Base-by-base conservation (phyloP, 2,329 filamentous ascomycete genomes). In the Alternaria infectoria region DNA sequence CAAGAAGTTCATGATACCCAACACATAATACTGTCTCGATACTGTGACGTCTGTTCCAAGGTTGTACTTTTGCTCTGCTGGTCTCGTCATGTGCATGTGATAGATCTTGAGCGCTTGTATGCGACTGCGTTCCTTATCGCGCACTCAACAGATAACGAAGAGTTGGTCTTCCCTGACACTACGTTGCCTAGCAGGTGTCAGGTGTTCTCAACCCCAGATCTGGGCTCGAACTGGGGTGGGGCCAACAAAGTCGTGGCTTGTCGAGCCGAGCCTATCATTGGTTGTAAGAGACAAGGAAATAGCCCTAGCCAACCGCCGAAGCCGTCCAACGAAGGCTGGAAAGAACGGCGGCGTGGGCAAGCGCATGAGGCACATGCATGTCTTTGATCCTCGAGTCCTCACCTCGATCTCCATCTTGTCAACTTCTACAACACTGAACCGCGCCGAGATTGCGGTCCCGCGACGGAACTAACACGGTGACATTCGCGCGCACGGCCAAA, bases 1-100 rank as follows among this genome's bases (percentile, higher is more conserved):
- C 64, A 60, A 67, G 64, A 69, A 70, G 69, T 73, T 71, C 66
- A 70, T 62, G 66, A 67, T 64, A 70, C 68, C 69, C 66, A 68
- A 67, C n/a, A 47, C 47, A 54, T n/a, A 44, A 51, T 23, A 50
- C 52, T 6, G 23, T 36, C 26, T 15, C 56, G 10, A 17, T 50
- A 47, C 40, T 36, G 59, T 63, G 55, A 63, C 26, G 46, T 47
- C 11, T 17, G 13, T n/a, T 36, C 32, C 32, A 36, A n/a, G 7
- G 4, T 36, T 25, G 17, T 50, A 21, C 11, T 25, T 26, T 45
- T 19, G 9, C 30, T 26, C 15, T 45, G 43, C 17, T 25, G 4
- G 7, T 17, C 13, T 17, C 11, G 40, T 26, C 23, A 44, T 15
- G 32, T 57, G 6, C 25, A n/a, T 17, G 30, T 56, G 11, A 44